Evolutionary conservation across 768 basidiomycete species (phyloP).

Genomic region (Termitomyces titanicus): DNA sequence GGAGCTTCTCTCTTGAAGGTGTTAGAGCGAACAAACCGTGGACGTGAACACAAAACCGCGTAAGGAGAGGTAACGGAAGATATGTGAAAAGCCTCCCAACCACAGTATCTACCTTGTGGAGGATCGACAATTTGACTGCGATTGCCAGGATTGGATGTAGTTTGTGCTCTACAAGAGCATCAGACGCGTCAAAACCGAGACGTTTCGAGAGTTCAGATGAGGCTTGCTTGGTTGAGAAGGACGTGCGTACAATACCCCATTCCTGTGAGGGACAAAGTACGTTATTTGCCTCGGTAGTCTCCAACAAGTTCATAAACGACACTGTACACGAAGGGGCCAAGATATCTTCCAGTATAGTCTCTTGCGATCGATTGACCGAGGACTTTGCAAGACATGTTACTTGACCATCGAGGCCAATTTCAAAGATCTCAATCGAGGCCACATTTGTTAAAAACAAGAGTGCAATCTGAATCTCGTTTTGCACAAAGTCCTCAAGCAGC

Average conservation of each 20-base stretch:
- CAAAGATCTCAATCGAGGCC: slow-evolving; percentile 33
- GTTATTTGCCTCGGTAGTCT: not conserved
- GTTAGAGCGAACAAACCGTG: slow-evolving; percentile 47
- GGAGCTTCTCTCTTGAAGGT: slow-evolving; percentile 38
- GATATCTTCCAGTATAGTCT: not conserved
- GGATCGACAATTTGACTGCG: slow-evolving; percentile 27
- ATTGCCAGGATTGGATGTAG: slow-evolving; percentile 35
- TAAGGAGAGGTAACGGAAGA: slow-evolving; percentile 43
- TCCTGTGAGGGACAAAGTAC: not conserved
- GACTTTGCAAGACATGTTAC: slow-evolving; percentile 14
- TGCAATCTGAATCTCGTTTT: slow-evolving; percentile 34
- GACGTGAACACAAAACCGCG: slow-evolving; percentile 41
- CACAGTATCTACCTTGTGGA: not conserved
- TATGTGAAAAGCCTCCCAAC: slow-evolving; percentile 44
- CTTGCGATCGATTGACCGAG: slow-evolving; percentile 8
- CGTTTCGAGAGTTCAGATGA: slow-evolving; percentile 21
- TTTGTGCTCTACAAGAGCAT: slow-evolving; percentile 34
- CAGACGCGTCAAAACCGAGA: slow-evolving; percentile 20
- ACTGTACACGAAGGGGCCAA: slow-evolving; percentile 3
- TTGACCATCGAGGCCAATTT: slow-evolving; percentile 27
- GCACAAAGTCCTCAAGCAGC: slow-evolving; percentile 38
- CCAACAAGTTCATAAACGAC: slow-evolving; percentile 15
- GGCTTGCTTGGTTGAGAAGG: slow-evolving; percentile 23
- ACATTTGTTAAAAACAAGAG: slow-evolving; percentile 42
- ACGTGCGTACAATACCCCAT: slow-evolving; percentile 33